Evolutionary conservation across 148 eudicot genomes (phyloP).

Genomic region (Chenopodium album): DNA sequence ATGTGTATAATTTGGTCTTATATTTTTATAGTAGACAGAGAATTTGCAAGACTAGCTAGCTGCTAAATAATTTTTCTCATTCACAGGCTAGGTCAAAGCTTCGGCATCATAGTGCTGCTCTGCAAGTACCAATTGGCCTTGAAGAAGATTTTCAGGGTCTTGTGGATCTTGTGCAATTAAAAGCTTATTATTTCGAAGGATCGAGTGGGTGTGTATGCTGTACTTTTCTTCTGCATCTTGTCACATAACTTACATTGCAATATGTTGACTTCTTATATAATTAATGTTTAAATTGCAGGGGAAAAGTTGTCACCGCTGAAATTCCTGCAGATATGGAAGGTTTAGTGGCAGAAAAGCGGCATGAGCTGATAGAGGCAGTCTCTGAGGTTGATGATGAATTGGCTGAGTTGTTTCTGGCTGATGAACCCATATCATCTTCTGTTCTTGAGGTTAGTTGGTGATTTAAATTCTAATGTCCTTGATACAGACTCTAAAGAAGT

Average conservation of each 20-base stretch:
- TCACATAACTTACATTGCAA: background rate
- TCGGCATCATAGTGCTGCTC: constrained; percentile 96
- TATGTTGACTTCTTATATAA: background rate
- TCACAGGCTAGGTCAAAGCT: constrained; percentile 83
- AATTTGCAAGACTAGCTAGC: background rate
- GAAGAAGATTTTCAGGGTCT: constrained; percentile 95
- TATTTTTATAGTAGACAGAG: background rate
- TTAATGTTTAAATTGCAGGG: constrained; percentile 46
- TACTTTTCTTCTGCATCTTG: constrained; percentile 16
- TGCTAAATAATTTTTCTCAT: constrained; percentile 11
- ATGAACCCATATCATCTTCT: constrained; percentile 80
- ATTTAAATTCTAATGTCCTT: background rate
- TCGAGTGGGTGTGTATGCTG: constrained; percentile 69
- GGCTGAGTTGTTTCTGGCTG: constrained; percentile 86
- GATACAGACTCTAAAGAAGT: background rate
- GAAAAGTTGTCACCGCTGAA: constrained; percentile 60
- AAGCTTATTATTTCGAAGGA: constrained; percentile 84
- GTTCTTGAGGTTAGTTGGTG: constrained; percentile 67
- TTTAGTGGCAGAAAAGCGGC: constrained; percentile 73
- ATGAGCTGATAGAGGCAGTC: constrained; percentile 79
- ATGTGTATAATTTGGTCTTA: background rate
- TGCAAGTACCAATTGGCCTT: constrained; percentile 91
- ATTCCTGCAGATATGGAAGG: constrained; percentile 67
- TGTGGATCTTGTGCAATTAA: constrained; percentile 77
- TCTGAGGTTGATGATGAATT: constrained; percentile 96